Conservation (phyloP, 495 filamentous ascomycete genomes). For the Aspergillus conjunctus region DNA sequence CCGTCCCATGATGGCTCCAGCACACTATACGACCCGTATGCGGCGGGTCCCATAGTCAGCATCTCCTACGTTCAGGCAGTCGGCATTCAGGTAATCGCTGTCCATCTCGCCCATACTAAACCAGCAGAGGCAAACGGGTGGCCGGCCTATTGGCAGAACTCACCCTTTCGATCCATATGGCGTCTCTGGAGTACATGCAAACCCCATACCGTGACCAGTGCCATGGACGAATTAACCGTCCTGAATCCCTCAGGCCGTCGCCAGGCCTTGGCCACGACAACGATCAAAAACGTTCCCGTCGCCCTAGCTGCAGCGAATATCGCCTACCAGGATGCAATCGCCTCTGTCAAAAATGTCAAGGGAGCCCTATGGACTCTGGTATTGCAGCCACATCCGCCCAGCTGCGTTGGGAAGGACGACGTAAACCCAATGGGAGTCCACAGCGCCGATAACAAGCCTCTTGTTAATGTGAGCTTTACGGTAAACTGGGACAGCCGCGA, state of each 20-base stretch:
- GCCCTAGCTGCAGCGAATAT: background rate
- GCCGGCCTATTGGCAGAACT: constrained; percentile 8
- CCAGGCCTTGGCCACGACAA: constrained; percentile 5
- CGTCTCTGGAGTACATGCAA: constrained; percentile 2
- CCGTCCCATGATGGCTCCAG: background rate
- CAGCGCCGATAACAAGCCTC: background rate
- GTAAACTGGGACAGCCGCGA: background rate
- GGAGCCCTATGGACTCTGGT: background rate
- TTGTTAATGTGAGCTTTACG: constrained; percentile 1
- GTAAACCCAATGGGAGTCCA: background rate
- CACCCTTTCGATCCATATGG: background rate
- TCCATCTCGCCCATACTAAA: constrained; percentile 6
- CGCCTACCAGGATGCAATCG: background rate
- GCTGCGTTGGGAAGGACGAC: background rate
- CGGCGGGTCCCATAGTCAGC: constrained; percentile 67
- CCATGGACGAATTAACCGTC: background rate
- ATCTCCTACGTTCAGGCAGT: constrained; percentile 24
- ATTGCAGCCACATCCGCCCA: constrained; percentile 4
- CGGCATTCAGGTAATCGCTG: background rate
- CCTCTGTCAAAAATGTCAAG: background rate
- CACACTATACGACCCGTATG: constrained; percentile 49
- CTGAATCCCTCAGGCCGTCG: background rate
- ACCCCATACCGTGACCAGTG: background rate
- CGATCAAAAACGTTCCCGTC: constrained; percentile 4
- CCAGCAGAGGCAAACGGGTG: constrained; percentile 6